Base-by-base conservation (phyloP, 208 protist genomes). In the Trypanosoma melophagium region DNA sequence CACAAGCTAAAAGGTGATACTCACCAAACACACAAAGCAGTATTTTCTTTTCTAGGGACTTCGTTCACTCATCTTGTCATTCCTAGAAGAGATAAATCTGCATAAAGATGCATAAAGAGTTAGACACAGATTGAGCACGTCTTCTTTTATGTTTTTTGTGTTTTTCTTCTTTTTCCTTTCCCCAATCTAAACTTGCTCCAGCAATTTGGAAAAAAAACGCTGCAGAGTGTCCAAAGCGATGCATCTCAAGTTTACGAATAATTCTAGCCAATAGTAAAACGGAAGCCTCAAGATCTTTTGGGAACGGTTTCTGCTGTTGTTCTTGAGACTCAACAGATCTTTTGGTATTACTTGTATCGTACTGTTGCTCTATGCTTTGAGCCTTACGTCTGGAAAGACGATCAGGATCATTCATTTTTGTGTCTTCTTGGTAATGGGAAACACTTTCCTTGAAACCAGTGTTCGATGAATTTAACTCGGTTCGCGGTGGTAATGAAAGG, bases 211-310 rank as follows among this genome's bases (percentile, higher is more conserved):
- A 12, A 5, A 35, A 35, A 60, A 68, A 68, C 1, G 63, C 8
- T 14, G 63, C 19, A 12, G 63, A 68, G 21, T 68, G 50, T 35
- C 63, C 63, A 42, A 60, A 49, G 16, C 53, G 50, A 28, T 14
- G 8, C 38, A 60, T 40, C 63, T 68, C 63, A 49, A 68, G 41
- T 25, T 59, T 52, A 51, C 63, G 56, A 17, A 62, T 55, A 45
- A 9, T 31, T 7, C 55, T 40, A 25, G 58, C 58, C 3, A 71
- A 35, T 22, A 63, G n/a, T 25, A 21, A 40, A 54, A 54, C 45
- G 55, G 42, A 38, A 31, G 55, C 31, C 19, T 71, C 55, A 25
- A 47, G 55, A 19, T 71, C 58, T 31, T 41, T 50, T 3, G 45
- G 17, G 13, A 60, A 3, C 47, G 13, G 54, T 38, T 60, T 22